phyloP scores from a whole-genome alignment of 352 stramenopile species.

The Poterioochromonas sp. region DNA sequence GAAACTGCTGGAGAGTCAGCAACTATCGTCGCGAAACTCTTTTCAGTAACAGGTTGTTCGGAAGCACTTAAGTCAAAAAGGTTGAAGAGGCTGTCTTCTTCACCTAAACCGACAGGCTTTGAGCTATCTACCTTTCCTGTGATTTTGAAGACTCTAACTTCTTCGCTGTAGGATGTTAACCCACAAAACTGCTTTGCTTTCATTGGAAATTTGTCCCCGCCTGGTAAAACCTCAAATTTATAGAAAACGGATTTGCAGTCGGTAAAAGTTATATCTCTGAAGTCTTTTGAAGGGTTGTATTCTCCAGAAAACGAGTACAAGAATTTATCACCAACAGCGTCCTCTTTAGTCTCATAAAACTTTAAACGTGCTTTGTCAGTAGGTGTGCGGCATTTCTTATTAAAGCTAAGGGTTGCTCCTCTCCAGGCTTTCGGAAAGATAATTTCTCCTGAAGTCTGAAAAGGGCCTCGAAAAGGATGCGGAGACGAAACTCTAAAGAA shows the following conservation, averaged over 20 bases:
- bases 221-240: neutral
- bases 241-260: neutral
- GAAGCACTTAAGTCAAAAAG: neutral
- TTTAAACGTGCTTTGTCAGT: neutral
- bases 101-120: neutral
- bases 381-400: neutral
- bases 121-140: too few relatives aligned
- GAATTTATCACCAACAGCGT: too few relatives aligned
- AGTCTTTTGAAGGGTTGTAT: neutral
- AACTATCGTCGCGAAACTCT: neutral
- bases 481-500: neutral
- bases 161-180: too few relatives aligned
- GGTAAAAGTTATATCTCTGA: neutral
- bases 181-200: too few relatives aligned
- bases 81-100: slow-evolving; percentile 19
- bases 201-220: neutral
- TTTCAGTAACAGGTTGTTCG: neutral
- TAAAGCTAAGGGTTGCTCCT: neutral
- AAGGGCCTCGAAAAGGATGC: neutral
- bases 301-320: neutral
- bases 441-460: neutral
- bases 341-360: neutral
- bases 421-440: neutral
- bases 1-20: neutral
- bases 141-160: too few relatives aligned